These are phyloP conservation scores for Aspergillaceae sp. DNA, from an alignment of 2,329 filamentous ascomycete genomes.

Conservation along the genomic window DNA sequence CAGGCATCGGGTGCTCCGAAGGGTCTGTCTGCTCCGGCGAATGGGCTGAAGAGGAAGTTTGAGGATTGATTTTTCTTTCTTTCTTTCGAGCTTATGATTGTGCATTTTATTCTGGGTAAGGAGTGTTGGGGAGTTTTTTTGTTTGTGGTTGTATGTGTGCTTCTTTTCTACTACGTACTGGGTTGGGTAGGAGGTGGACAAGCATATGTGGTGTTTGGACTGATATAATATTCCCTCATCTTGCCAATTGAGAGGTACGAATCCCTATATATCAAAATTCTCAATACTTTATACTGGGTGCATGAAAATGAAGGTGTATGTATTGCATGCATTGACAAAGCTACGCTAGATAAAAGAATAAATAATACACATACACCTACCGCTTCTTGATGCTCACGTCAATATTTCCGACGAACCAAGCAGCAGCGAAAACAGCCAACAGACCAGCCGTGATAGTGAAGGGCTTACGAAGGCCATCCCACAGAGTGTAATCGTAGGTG, in stretches of 20 bases:
- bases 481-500: slow-evolving; percentile 73
- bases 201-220: background rate
- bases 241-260: too few relatives aligned
- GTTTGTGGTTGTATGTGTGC: too few relatives aligned
- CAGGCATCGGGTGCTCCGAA: slow-evolving; percentile 17
- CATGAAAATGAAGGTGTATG: too few relatives aligned
- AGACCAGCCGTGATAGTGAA: slow-evolving; percentile 67
- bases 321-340: background rate
- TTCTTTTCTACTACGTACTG: background rate
- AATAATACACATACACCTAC: slow-evolving; percentile 20
- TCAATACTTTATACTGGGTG: too few relatives aligned
- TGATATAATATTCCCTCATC: background rate
- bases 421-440: slow-evolving; percentile 62
- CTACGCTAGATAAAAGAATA: slow-evolving; percentile 1
- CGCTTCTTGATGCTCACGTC: slow-evolving; percentile 69
- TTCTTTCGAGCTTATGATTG: background rate
- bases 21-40: slow-evolving; percentile 18
- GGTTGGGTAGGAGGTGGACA: background rate
- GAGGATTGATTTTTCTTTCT: slow-evolving; percentile 20
- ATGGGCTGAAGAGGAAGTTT: slow-evolving; percentile 35
- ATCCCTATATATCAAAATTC: too few relatives aligned
- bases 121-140: background rate
- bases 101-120: background rate
- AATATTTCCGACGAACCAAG: slow-evolving; percentile 67
- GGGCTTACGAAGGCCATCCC: slow-evolving; percentile 74